Base-by-base conservation (phyloP, 805 yeast species). In the Pichia cephalocereana region DNA sequence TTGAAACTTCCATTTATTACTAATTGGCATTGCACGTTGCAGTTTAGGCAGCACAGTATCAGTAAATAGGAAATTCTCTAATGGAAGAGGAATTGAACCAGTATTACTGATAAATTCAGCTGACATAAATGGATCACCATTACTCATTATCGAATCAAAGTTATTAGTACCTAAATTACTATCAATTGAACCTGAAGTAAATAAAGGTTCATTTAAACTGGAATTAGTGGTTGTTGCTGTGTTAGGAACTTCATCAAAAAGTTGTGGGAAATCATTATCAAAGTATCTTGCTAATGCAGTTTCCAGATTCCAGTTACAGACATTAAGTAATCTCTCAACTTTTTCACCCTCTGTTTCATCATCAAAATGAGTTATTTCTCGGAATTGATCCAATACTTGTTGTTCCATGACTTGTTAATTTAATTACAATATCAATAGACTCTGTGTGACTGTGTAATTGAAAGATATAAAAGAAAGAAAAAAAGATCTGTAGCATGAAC, bases 221-320 rank as follows among this genome's bases (percentile, higher is more conserved):
- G 23, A 19, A 19, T 19, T 19, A 4, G 23, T 19, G 4, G 23
- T 19, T 19, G 23, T 19, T 19, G 23, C 23, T 19, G 23, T 19
- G 23, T 19, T 12, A 6, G 37, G 3, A 32, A 15, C n/a, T 14
- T 54, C 50, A 37, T 56, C 57, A 27, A 57, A 46, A 15, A 63
- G 41, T 1, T 64, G 55, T 4, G 68, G 68, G 64, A 77, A 69
- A 45, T 72, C 69, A 18, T 74, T 75, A 55, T 83, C 90, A 58
- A 81, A 81, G 59, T 72, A 83, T 45, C 78, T 70, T 4, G 82
- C 74, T 32, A 82, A 63, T 1, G 88, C 79, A 40, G 73, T 68
- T 55, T 82, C 86, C 44, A 83, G 58, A 56, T 81, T 74, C 81
- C 81, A 80, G 44, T 78, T 73, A 54, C 79, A 73, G 43, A 74